Percentiles rank a stretch among this genome's conserved stretches.
Evolutionary conservation across 768 basidiomycete species (phyloP).

Genomic region (Psilocybe sp.): DNA sequence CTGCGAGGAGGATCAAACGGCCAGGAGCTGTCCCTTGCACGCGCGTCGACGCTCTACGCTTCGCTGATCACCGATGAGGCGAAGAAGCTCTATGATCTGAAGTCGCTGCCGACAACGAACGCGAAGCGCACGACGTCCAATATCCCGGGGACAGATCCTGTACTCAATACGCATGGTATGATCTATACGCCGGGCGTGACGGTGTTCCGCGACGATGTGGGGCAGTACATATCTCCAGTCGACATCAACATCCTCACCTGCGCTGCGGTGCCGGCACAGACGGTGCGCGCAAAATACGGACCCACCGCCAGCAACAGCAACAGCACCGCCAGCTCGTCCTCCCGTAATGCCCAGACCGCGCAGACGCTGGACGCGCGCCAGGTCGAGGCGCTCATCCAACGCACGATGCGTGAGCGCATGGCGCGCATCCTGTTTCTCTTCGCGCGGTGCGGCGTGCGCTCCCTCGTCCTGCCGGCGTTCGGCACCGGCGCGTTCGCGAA

Average conservation of each 20-base stretch:
- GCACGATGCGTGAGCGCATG: conserved; percentile 1
- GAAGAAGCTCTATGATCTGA: not conserved
- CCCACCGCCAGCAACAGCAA: too few species aligned
- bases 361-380: not conserved
- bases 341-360: not conserved
- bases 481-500: conserved; percentile 6
- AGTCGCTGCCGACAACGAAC: too few species aligned
- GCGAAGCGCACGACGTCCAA: not conserved
- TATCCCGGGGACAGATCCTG: not conserved
- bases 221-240: conserved; percentile 11
- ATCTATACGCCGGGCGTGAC: conserved; percentile 5
- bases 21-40: conserved; percentile 5
- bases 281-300: conserved; percentile 3
- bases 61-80: conserved; percentile 1
- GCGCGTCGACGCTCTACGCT: conserved; percentile 5
- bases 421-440: conserved; percentile 3
- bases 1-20: conserved; percentile 1
- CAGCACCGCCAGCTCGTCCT: not conserved
- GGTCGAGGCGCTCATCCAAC: conserved; percentile 1
- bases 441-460: not conserved
- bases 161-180: conserved; percentile 9
- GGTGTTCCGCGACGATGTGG: conserved; percentile 11
- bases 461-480: conserved; percentile 8
- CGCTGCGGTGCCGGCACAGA: conserved; percentile 16
- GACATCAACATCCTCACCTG: conserved; percentile 15